These are phyloP conservation scores for Cercophora samala DNA, from an alignment of 495 filamentous ascomycete species.

Conservation along the genomic window DNA sequence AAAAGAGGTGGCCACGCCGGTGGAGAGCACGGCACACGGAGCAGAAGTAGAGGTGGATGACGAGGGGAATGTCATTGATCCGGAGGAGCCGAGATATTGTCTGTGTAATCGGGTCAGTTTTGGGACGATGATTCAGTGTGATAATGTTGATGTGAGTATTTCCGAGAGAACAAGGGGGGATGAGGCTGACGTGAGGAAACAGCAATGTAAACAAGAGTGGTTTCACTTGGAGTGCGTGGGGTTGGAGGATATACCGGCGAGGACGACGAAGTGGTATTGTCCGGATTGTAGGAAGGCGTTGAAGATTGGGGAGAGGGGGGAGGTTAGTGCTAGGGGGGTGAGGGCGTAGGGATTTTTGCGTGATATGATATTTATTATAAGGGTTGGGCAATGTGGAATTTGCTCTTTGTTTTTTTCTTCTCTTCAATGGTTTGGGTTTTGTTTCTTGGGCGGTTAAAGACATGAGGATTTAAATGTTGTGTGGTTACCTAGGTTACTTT, in stretches of 20 bases:
- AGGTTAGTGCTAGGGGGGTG: constrained; percentile 51
- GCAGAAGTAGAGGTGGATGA: constrained; percentile 56
- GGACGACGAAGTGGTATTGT: constrained; percentile 91
- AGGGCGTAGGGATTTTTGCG: constrained; percentile 38
- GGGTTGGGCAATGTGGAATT: too few species aligned
- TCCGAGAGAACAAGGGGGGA: background rate
- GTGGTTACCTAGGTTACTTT: too few species aligned
- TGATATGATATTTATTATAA: too few species aligned
- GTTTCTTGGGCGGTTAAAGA: background rate
- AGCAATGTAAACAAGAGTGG: constrained; percentile 76
- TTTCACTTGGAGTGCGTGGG: constrained; percentile 91
- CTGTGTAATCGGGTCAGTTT: constrained; percentile 88
- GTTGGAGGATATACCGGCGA: constrained; percentile 66
- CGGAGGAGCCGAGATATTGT: constrained; percentile 85
- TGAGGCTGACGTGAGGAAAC: constrained; percentile 10
- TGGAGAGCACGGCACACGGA: background rate
- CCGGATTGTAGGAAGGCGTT: constrained; percentile 75
- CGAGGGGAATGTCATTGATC: constrained; percentile 75
- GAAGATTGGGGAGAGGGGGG: constrained; percentile 57
- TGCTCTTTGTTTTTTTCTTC: too few species aligned
- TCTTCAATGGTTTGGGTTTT: too few species aligned
- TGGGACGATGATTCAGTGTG: constrained; percentile 93
- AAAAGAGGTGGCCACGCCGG: constrained; percentile 11
- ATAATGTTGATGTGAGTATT: constrained; percentile 79
- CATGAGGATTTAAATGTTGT: background rate